Conservation (phyloP, 345 rosid genomes). For the Populus tremula region DNA sequence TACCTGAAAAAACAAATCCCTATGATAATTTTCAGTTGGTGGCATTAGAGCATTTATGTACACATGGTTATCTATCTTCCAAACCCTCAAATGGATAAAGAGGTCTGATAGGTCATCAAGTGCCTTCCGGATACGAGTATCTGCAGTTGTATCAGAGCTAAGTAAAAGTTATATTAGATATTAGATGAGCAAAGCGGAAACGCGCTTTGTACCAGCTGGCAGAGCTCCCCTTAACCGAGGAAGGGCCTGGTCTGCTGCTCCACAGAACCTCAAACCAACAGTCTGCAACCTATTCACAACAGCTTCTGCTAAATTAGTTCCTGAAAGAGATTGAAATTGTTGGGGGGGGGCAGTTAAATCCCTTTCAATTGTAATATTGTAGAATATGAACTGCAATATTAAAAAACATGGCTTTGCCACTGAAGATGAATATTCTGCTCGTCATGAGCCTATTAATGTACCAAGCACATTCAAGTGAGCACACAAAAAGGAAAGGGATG, state of each 20-base stretch:
- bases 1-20: constrained; percentile 88
- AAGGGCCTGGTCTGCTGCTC: constrained; percentile 84
- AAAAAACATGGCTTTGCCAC: neutral
- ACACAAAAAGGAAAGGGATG: neutral
- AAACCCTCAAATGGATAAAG: constrained; percentile 67
- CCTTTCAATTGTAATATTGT: neutral
- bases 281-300: constrained; percentile 90
- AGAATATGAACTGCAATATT: neutral
- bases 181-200: neutral
- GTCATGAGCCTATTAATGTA: neutral
- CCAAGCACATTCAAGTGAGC: neutral
- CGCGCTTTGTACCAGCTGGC: constrained; percentile 58
- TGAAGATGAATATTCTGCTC: neutral
- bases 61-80: constrained; percentile 75
- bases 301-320: constrained; percentile 85
- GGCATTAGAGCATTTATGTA: constrained; percentile 85
- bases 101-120: constrained; percentile 86
- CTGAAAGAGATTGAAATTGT: constrained; percentile 36
- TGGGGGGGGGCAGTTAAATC: neutral
- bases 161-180: neutral
- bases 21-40: constrained; percentile 79
- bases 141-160: constrained; percentile 43
- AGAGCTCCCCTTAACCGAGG: constrained; percentile 95
- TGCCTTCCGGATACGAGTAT: constrained; percentile 71
- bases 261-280: constrained; percentile 89